These are phyloP conservation scores for Fraxinus angustifolia DNA, from an alignment of 305 asterid species.

Conservation along the genomic window DNA sequence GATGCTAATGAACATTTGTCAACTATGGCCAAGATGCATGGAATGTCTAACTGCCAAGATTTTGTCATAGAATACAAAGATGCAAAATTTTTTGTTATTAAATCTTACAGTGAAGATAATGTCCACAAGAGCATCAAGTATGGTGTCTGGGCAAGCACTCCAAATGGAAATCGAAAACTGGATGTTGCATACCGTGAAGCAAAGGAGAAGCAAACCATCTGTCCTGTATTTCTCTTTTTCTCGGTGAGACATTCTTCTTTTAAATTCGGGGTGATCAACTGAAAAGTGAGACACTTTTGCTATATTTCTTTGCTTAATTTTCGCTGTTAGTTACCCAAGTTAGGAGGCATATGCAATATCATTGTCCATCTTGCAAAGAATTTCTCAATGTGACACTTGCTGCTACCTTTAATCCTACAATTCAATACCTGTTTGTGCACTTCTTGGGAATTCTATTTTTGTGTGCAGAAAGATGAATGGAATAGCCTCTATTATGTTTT, in stretches of 20 bases:
- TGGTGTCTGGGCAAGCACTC: slow-evolving; percentile 16
- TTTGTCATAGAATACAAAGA: slow-evolving; percentile 11
- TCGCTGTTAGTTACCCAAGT: neutral
- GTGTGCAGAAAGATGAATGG: neutral
- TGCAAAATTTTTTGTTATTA: slow-evolving; percentile 1
- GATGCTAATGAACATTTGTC: neutral
- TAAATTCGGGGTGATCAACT: neutral
- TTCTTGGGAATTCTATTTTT: neutral
- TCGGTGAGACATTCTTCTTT: neutral
- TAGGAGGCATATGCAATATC: neutral
- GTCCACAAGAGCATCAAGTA: slow-evolving; percentile 20
- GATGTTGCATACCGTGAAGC: slow-evolving; percentile 16
- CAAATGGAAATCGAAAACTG: slow-evolving; percentile 1
- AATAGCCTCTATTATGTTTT: neutral
- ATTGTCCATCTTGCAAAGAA: neutral
- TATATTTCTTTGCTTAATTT: neutral
- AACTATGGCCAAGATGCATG: slow-evolving; percentile 13
- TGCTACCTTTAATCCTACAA: neutral
- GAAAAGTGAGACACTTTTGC: neutral
- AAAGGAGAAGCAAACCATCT: neutral
- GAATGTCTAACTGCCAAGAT: slow-evolving; percentile 12
- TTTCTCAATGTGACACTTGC: neutral
- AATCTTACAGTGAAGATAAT: slow-evolving; percentile 16
- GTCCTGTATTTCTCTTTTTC: slow-evolving; percentile 15
- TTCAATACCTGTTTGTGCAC: neutral